phyloP scores from a whole-genome alignment of 345 rosid genomes.

The Anacardium occidentale region DNA sequence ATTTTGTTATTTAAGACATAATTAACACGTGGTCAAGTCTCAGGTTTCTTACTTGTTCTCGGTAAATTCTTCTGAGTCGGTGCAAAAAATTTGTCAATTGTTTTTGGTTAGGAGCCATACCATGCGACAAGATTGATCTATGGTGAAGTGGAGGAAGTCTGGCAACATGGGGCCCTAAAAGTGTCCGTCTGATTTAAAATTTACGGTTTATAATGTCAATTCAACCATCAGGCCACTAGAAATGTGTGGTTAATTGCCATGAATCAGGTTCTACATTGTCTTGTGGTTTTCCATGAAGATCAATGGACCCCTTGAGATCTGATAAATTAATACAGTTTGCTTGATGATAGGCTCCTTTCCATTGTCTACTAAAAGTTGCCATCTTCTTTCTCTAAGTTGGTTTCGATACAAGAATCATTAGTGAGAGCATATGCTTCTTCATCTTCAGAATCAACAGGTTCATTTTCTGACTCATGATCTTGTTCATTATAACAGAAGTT shows the following conservation, averaged over 20 bases:
- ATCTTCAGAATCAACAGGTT: constrained; percentile 14
- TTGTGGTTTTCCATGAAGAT: no score
- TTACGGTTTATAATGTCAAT: not conserved
- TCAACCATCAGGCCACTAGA: not conserved
- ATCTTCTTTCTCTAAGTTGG: constrained; percentile 6
- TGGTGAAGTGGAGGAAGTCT: not conserved
- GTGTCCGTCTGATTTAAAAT: not conserved
- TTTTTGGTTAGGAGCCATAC: not conserved
- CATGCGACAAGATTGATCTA: not conserved
- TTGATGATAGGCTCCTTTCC: not conserved
- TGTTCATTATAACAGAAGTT: constrained; percentile 23
- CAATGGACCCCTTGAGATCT: not conserved
- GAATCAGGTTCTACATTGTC: no score
- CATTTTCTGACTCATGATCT: constrained; percentile 21
- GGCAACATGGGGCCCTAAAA: no score
- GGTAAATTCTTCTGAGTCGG: constrained; percentile 14
- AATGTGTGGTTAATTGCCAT: not conserved
- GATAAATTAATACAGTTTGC: not conserved
- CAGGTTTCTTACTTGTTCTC: not conserved
- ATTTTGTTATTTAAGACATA: not conserved
- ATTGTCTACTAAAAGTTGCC: not conserved
- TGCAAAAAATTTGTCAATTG: not conserved
- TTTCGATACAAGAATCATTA: not conserved
- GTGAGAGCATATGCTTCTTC: constrained; percentile 8
- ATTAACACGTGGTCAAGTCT: constrained; percentile 27